Percentiles rank a stretch among this genome's conserved stretches.
Conservation (phyloP, 2,329 filamentous ascomycete genomes). For the Nemania sp. region DNA sequence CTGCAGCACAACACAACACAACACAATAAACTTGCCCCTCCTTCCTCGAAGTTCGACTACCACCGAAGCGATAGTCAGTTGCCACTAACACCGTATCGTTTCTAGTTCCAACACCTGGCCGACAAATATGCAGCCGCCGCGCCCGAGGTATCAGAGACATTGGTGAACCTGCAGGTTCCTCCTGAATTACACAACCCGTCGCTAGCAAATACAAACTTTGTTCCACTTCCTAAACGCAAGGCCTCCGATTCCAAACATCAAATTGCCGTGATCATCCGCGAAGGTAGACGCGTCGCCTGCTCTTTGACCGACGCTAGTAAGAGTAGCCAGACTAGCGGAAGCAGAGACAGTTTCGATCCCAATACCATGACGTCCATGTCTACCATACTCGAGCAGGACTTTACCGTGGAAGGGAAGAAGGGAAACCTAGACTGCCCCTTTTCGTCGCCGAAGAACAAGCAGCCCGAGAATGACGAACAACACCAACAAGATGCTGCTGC, state of each 20-base stretch:
- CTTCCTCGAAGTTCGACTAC: background rate
- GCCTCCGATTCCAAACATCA: conserved; percentile 56
- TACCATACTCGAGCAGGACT: conserved; percentile 80
- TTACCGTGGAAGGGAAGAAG: conserved; percentile 80
- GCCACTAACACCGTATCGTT: conserved; percentile 16
- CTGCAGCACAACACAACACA: background rate
- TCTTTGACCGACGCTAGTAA: conserved; percentile 55
- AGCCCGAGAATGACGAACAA: conserved; percentile 38
- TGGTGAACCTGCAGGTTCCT: conserved; percentile 68
- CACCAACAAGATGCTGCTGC: conserved; percentile 42
- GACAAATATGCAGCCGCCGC: conserved; percentile 69
- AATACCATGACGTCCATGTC: conserved; percentile 61
- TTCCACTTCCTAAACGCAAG: conserved; percentile 58
- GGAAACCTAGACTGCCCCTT: conserved; percentile 84
- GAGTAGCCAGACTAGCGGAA: conserved; percentile 54
- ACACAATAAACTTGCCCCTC: background rate
- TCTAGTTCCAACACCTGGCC: conserved; percentile 65
- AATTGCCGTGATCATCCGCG: conserved; percentile 64
- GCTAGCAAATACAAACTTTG: conserved; percentile 52
- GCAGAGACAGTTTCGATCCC: conserved; percentile 51
- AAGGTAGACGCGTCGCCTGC: conserved; percentile 62
- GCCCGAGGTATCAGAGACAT: conserved; percentile 66
- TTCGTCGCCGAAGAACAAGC: conserved; percentile 46
- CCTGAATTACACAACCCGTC: conserved; percentile 53
- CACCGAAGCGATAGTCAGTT: background rate